A percentile compares a stretch with the other conserved stretches of the same genome.
Evolutionary conservation across 2,329 filamentous ascomycete species (phyloP).

Genomic region (Coleophoma cylindrospora): DNA sequence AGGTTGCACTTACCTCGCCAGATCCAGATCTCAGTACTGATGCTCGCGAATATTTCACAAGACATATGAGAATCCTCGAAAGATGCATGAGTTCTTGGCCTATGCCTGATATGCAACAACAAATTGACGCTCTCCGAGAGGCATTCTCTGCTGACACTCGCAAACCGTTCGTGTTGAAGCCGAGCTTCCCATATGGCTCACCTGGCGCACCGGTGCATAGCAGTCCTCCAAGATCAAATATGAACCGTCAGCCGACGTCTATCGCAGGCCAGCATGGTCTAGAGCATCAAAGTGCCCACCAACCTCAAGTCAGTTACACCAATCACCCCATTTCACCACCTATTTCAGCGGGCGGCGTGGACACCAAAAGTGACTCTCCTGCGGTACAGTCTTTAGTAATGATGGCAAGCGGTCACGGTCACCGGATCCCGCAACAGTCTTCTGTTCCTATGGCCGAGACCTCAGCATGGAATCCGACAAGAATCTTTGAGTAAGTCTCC

Average conservation of each 20-base stretch:
- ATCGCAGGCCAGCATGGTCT: slow-evolving; percentile 37
- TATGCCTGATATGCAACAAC: slow-evolving; percentile 83
- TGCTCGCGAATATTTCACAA: slow-evolving; percentile 81
- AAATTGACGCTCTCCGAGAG: slow-evolving; percentile 83
- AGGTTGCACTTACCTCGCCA: slow-evolving; percentile 91
- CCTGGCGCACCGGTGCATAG: slow-evolving; percentile 36
- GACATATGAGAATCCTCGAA: slow-evolving; percentile 92
- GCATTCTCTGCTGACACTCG: slow-evolving; percentile 84
- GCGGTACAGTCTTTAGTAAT: slow-evolving; percentile 67
- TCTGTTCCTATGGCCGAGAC: slow-evolving; percentile 58
- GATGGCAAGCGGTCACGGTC: slow-evolving; percentile 51
- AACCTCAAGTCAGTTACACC: slow-evolving; percentile 60
- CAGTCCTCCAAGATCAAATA: slow-evolving; percentile 15
- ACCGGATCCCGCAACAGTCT: slow-evolving; percentile 39
- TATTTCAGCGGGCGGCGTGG: slow-evolving; percentile 65
- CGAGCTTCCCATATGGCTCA: slow-evolving; percentile 81
- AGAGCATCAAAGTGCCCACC: slow-evolving; percentile 45
- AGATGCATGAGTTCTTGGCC: slow-evolving; percentile 78
- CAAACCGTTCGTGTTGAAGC: slow-evolving; percentile 85
- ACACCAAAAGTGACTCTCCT: slow-evolving; percentile 74
- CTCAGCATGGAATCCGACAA: slow-evolving; percentile 75
- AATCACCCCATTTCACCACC: slow-evolving; percentile 76
- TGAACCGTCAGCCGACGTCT: slow-evolving; percentile 19
- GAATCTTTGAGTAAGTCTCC: slow-evolving; percentile 77
- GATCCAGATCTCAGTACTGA: slow-evolving; percentile 83